Evolutionary conservation across 2,329 filamentous ascomycete genomes (phyloP).

Genomic region (Pseudogymnoascus sp.): DNA sequence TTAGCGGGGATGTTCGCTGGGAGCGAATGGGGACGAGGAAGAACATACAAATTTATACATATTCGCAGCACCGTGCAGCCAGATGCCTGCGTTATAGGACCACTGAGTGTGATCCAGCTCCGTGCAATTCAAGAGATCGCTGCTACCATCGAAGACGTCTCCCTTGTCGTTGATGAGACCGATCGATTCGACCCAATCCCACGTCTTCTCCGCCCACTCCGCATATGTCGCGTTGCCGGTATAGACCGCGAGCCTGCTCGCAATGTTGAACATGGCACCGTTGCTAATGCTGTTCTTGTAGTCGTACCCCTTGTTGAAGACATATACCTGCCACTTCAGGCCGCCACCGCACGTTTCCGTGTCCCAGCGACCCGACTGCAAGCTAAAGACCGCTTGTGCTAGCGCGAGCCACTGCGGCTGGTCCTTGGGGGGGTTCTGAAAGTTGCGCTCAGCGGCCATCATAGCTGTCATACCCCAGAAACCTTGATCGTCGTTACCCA

Average conservation of each 20-base stretch:
- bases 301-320: conserved; percentile 67
- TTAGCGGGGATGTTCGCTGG: conserved; percentile 8
- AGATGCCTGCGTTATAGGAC: conserved; percentile 56
- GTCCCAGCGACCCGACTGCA: conserved; percentile 64
- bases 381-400: conserved; percentile 69
- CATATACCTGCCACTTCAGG: conserved; percentile 71
- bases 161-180: conserved; percentile 45
- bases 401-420: conserved; percentile 58
- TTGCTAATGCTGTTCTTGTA: conserved; percentile 59
- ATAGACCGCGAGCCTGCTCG: conserved; percentile 59
- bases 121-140: conserved; percentile 46
- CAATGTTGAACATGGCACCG: conserved; percentile 48
- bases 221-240: conserved; percentile 66
- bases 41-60: conserved; percentile 38
- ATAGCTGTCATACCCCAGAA: conserved; percentile 63
- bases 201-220: conserved; percentile 63
- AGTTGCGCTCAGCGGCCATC: conserved; percentile 57
- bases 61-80: conserved; percentile 40
- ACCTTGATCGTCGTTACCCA: conserved; percentile 60
- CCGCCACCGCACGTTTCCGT: conserved; percentile 56
- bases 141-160: conserved; percentile 48
- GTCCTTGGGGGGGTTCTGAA: conserved; percentile 40
- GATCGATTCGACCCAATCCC: conserved; percentile 52
- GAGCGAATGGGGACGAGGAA: not conserved
- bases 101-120: conserved; percentile 51